These are phyloP conservation scores for Globisporangium cederbergense DNA, from an alignment of 352 stramenopile species.

Conservation along the genomic window DNA sequence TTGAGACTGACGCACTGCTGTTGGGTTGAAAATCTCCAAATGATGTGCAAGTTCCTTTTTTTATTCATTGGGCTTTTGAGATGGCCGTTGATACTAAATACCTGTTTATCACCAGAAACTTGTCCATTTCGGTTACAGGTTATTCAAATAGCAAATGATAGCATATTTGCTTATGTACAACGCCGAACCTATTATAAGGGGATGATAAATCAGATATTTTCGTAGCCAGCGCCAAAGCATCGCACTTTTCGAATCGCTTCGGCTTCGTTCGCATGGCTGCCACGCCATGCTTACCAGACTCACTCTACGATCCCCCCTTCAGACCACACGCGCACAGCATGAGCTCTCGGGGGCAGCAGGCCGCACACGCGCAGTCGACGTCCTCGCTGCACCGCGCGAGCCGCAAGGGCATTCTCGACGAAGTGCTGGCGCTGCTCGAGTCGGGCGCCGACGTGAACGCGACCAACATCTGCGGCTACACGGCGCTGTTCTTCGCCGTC, in stretches of 20 bases:
- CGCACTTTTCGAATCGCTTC: background rate
- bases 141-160: too few species aligned
- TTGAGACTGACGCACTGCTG: too few species aligned
- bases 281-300: background rate
- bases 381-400: conserved; percentile 2
- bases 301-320: background rate
- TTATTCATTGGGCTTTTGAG: too few species aligned
- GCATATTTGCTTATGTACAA: background rate
- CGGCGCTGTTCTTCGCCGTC: conserved; percentile 10
- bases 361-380: conserved; percentile 3
- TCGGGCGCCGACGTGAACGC: conserved; percentile 7
- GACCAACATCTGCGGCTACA: conserved; percentile 5
- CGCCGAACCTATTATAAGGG: background rate
- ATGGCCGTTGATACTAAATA: too few species aligned
- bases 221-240: too few species aligned
- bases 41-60: too few species aligned
- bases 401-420: conserved; percentile 7
- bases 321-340: background rate
- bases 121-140: too few species aligned
- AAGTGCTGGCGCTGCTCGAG: conserved; percentile 7
- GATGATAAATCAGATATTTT: background rate
- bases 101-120: too few species aligned
- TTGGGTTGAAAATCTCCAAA: too few species aligned
- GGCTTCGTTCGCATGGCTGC: background rate
- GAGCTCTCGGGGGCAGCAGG: background rate